Percentiles rank a stretch among this genome's conserved stretches.
Conservation (phyloP, 2,329 filamentous ascomycete species). For the Diplodia sapinea region DNA sequence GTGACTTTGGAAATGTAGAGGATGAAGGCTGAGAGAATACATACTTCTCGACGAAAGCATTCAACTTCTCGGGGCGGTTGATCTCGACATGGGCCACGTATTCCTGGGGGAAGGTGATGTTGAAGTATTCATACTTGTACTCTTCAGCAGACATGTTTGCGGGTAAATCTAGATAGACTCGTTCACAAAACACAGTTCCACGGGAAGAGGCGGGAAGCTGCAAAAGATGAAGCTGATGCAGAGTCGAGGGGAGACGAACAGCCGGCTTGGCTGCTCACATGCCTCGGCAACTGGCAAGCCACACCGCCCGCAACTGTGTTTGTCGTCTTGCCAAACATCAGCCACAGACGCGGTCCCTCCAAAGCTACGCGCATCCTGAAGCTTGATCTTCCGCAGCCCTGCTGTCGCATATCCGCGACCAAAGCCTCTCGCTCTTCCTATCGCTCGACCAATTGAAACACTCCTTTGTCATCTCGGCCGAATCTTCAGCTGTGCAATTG, state of each 20-base stretch:
- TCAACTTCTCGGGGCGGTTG: conserved; percentile 84
- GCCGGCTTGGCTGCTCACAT: conserved; percentile 21
- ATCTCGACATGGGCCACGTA: conserved; percentile 91
- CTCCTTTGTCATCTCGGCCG: not conserved
- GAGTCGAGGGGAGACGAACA: conserved; percentile 7
- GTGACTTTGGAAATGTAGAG: not conserved
- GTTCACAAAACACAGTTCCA: no score
- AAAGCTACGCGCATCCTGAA: conserved; percentile 1
- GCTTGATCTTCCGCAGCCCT: not conserved
- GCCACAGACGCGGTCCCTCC: conserved; percentile 1
- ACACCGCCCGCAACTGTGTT: conserved; percentile 5
- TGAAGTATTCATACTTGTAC: conserved; percentile 69
- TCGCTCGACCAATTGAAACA: not conserved
- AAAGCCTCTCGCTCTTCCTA: not conserved
- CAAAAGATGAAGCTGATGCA: not conserved
- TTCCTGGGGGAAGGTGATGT: conserved; percentile 71
- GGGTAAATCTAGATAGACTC: not conserved
- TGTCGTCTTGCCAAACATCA: conserved; percentile 17
- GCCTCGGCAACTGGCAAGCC: conserved; percentile 24
- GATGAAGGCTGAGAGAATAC: not conserved
- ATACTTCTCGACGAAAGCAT: conserved; percentile 76
- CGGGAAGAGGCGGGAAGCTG: not conserved
- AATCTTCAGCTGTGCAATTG: conserved; percentile 1
- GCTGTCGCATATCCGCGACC: not conserved
- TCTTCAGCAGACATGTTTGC: conserved; percentile 34